Percentiles rank a stretch among this genome's conserved stretches.
Conservation (phyloP, 495 filamentous ascomycete species). For the Penicillium cataractarum region DNA sequence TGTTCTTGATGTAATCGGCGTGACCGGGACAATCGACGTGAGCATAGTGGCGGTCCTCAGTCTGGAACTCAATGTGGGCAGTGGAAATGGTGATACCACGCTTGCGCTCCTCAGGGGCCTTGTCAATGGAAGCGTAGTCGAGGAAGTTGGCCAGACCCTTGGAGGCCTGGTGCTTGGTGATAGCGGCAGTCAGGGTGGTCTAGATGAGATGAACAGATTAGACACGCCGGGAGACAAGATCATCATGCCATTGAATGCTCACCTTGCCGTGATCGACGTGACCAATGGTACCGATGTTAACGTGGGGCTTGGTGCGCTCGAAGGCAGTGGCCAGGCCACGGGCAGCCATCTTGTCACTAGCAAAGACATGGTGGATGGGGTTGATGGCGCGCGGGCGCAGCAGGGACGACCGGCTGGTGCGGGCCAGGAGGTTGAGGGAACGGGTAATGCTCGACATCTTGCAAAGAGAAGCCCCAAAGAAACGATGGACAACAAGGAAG, state of each 20-base stretch:
- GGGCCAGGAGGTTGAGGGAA: slow-evolving; percentile 69
- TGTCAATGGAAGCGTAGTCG: slow-evolving; percentile 97
- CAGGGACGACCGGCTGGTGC: slow-evolving; percentile 66
- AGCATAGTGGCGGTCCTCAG: slow-evolving; percentile 90
- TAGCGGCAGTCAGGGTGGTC: slow-evolving; percentile 97
- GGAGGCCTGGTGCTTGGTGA: slow-evolving; percentile 93
- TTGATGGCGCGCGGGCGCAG: slow-evolving; percentile 62
- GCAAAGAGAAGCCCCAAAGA: slow-evolving; percentile 39
- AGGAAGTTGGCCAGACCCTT: slow-evolving; percentile 93
- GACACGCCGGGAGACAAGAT: slow-evolving; percentile 25
- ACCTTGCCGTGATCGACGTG: slow-evolving; percentile 99
- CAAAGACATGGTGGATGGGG: slow-evolving; percentile 71
- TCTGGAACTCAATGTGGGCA: slow-evolving; percentile 97
- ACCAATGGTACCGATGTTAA: slow-evolving; percentile 98
- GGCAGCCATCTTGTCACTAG: slow-evolving; percentile 65
- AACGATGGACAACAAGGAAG: slow-evolving; percentile 39
- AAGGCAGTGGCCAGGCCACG: slow-evolving; percentile 78
- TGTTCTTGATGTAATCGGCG: slow-evolving; percentile 99
- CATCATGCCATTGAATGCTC: slow-evolving; percentile 29
- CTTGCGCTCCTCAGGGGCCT: slow-evolving; percentile 98
- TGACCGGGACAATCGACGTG: slow-evolving; percentile 99
- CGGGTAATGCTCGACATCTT: slow-evolving; percentile 69
- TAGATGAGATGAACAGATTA: slow-evolving; percentile 44
- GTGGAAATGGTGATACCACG: slow-evolving; percentile 99
- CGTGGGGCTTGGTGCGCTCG: slow-evolving; percentile 92